phyloP scores from a whole-genome alignment of 2,329 filamentous ascomycete species.

The Cylindrodendrum hubeiense region DNA sequence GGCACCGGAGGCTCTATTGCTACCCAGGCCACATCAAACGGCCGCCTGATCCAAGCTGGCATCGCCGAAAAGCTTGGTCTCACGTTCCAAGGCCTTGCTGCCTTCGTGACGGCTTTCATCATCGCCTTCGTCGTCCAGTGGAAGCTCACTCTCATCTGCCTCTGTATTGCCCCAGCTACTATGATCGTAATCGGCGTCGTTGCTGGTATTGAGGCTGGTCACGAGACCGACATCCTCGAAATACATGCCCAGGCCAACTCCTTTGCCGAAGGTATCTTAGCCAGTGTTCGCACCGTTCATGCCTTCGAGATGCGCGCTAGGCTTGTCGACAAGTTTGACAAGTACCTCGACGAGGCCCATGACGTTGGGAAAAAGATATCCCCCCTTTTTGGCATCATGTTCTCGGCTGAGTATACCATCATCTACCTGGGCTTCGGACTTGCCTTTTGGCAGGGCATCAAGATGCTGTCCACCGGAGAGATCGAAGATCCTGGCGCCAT shows the following conservation, averaged over 20 bases:
- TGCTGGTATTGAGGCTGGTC: constrained; percentile 47
- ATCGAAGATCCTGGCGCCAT: constrained; percentile 53
- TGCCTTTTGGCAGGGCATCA: constrained; percentile 60
- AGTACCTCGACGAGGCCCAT: constrained; percentile 52
- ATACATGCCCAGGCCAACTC: constrained; percentile 50
- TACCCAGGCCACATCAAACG: constrained; percentile 54
- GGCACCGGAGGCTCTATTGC: constrained; percentile 56
- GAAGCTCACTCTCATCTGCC: constrained; percentile 58
- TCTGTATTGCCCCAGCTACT: constrained; percentile 49
- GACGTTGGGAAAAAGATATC: constrained; percentile 53
- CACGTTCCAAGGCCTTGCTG: constrained; percentile 53
- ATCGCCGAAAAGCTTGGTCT: constrained; percentile 56
- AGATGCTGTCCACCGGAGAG: constrained; percentile 52
- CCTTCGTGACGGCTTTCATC: constrained; percentile 54
- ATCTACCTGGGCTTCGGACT: constrained; percentile 58
- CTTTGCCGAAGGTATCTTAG: constrained; percentile 53
- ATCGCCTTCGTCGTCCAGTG: constrained; percentile 56
- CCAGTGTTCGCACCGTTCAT: constrained; percentile 55
- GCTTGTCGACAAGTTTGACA: constrained; percentile 54
- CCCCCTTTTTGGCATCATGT: constrained; percentile 53
- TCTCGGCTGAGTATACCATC: constrained; percentile 54
- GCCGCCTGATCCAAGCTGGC: constrained; percentile 56
- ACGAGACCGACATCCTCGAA: constrained; percentile 50
- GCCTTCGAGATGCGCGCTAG: constrained; percentile 56
- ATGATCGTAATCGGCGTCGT: constrained; percentile 49